phyloP scores from a whole-genome alignment of 1,284 basidiomycete species.

The Cutaneotrichosporon mucoides region DNA sequence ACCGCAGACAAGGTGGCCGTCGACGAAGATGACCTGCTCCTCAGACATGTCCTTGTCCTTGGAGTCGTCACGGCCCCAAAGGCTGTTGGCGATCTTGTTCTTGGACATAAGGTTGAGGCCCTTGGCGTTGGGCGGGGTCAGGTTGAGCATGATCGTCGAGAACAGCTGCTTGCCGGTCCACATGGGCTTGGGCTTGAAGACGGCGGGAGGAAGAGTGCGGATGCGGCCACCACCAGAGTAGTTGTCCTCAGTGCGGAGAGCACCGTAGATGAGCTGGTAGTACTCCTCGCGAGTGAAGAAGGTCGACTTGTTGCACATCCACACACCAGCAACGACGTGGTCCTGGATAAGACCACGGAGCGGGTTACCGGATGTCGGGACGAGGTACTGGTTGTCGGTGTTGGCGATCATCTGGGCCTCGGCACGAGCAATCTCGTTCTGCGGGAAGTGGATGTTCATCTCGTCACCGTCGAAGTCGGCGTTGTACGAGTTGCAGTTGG shows the following conservation, averaged over 20 bases:
- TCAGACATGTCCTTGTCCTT: conserved; percentile 57
- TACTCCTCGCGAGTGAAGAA: conserved; percentile 97
- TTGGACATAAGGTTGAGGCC: conserved; percentile 84
- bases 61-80: conserved; percentile 61
- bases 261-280: conserved; percentile 93
- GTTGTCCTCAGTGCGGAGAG: conserved; percentile 82
- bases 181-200: conserved; percentile 82
- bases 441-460: conserved; percentile 99
- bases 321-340: conserved; percentile 96
- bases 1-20: conserved; percentile 88
- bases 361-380: conserved; percentile 96
- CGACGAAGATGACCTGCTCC: conserved; percentile 82
- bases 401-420: conserved; percentile 94
- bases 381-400: conserved; percentile 98
- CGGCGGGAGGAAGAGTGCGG: conserved; percentile 79
- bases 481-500: conserved; percentile 99
- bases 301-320: conserved; percentile 96
- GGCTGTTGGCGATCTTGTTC: conserved; percentile 76
- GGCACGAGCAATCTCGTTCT: conserved; percentile 78
- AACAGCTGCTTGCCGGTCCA: conserved; percentile 99
- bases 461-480: conserved; percentile 99
- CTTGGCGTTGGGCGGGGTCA: conserved; percentile 74
- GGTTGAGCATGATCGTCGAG: conserved; percentile 85
- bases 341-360: conserved; percentile 98
- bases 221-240: conserved; percentile 65